These are phyloP conservation scores for Angophora floribunda DNA, from an alignment of 345 rosid species.

Conservation along the genomic window DNA sequence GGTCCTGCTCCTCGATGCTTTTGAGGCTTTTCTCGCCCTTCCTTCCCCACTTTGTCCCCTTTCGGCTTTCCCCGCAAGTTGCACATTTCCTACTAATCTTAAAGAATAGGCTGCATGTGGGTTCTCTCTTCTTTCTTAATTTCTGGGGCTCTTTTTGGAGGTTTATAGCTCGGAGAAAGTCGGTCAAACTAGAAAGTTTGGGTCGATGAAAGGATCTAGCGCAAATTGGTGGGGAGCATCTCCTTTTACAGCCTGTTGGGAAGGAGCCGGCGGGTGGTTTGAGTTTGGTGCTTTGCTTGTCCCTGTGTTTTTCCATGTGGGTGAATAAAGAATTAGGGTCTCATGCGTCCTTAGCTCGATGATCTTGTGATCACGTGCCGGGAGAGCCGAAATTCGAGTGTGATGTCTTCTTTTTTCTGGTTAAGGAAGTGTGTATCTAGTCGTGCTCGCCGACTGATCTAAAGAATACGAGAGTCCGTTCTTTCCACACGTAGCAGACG, in stretches of 20 bases:
- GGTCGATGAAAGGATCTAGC: neutral
- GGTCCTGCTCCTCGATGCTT: neutral
- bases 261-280: neutral
- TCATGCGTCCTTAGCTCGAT: neutral
- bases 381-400: neutral
- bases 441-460: neutral
- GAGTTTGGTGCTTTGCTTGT: neutral
- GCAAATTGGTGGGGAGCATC: neutral
- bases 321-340: neutral
- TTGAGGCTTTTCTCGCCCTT: neutral
- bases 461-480: neutral
- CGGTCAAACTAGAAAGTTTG: neutral
- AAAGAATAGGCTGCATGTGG: neutral
- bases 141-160: neutral
- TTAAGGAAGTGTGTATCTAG: neutral
- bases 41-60: neutral
- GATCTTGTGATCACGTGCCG: neutral
- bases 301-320: neutral
- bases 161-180: neutral
- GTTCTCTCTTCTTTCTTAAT: neutral
- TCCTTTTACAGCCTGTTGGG: neutral
- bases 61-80: neutral
- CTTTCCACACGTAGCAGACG: neutral
- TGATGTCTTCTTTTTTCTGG: neutral
- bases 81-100: neutral